Conservation (phyloP, 2,329 filamentous ascomycete genomes). For the Thyridium curvatum region DNA sequence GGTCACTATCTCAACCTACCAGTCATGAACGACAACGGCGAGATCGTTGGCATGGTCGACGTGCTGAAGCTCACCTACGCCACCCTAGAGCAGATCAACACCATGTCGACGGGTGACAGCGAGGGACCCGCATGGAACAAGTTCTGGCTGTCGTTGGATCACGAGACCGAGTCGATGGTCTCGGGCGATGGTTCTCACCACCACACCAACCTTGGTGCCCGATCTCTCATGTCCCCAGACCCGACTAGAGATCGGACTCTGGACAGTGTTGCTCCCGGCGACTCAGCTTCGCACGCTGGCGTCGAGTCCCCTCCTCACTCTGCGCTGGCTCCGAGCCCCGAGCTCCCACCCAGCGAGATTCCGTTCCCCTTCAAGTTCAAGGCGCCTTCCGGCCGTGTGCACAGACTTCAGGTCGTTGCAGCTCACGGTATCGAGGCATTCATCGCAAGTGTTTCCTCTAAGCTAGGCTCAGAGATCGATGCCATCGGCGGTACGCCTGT, state of each 20-base stretch:
- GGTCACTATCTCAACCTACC: slow-evolving; percentile 97
- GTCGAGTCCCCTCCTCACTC: slow-evolving; percentile 71
- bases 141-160: slow-evolving; percentile 94
- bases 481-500: slow-evolving; percentile 73
- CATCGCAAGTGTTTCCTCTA: slow-evolving; percentile 69
- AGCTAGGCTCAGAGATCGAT: slow-evolving; percentile 79
- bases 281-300: slow-evolving; percentile 91
- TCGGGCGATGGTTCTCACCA: slow-evolving; percentile 83
- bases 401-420: slow-evolving; percentile 80
- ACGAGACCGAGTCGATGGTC: slow-evolving; percentile 93
- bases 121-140: slow-evolving; percentile 99
- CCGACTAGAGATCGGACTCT: slow-evolving; percentile 61
- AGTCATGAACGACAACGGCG: slow-evolving; percentile 94
- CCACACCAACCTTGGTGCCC: slow-evolving; percentile 57
- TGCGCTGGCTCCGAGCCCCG: slow-evolving; percentile 38
- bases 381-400: slow-evolving; percentile 88
- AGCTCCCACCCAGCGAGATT: slow-evolving; percentile 59
- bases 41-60: slow-evolving; percentile 99
- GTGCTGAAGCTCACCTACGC: slow-evolving; percentile 97
- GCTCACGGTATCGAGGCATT: slow-evolving; percentile 76
- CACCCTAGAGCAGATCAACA: slow-evolving; percentile 95
- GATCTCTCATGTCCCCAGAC: slow-evolving; percentile 76
- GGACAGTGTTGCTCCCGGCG: slow-evolving; percentile 84
- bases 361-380: slow-evolving; percentile 99
- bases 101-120: slow-evolving; percentile 79